phyloP scores from a whole-genome alignment of 441 rosid species.

The Theobroma grandiflorum region DNA sequence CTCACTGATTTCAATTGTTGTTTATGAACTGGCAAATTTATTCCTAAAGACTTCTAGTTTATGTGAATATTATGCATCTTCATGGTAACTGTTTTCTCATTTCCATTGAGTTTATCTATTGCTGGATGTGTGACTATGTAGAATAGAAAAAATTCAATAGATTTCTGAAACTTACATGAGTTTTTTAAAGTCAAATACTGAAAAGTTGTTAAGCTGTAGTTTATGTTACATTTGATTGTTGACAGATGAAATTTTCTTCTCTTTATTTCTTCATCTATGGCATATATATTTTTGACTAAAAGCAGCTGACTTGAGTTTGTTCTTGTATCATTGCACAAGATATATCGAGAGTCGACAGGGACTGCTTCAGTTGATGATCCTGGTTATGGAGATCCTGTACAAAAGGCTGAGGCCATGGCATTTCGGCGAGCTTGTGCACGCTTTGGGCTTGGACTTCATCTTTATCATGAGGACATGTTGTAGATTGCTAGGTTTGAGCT shows the following conservation, averaged over 20 bases:
- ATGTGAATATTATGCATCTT: neutral
- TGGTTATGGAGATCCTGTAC: conserved; percentile 81
- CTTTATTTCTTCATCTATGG: neutral
- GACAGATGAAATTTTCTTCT: neutral
- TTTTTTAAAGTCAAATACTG: neutral
- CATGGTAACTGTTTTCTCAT: neutral
- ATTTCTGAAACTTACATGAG: neutral
- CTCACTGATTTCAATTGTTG: neutral
- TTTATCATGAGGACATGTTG: conserved; percentile 74
- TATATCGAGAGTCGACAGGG: conserved; percentile 75
- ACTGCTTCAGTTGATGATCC: conserved; percentile 60
- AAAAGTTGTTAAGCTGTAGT: conserved; percentile 10
- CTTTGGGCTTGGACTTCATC: conserved; percentile 88
- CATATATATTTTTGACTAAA: neutral
- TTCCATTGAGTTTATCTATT: neutral
- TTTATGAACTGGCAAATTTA: neutral
- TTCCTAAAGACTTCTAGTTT: neutral
- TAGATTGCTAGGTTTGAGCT: conserved; percentile 23
- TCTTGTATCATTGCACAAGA: conserved; percentile 35
- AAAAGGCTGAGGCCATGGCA: conserved; percentile 94
- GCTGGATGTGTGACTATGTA: neutral
- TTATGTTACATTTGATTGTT: neutral
- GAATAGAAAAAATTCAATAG: neutral
- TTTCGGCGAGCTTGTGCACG: conserved; percentile 89
- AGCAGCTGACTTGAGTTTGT: neutral